Conservation (phyloP, 805 yeast species). For the Yamadazyma insecticola region DNA sequence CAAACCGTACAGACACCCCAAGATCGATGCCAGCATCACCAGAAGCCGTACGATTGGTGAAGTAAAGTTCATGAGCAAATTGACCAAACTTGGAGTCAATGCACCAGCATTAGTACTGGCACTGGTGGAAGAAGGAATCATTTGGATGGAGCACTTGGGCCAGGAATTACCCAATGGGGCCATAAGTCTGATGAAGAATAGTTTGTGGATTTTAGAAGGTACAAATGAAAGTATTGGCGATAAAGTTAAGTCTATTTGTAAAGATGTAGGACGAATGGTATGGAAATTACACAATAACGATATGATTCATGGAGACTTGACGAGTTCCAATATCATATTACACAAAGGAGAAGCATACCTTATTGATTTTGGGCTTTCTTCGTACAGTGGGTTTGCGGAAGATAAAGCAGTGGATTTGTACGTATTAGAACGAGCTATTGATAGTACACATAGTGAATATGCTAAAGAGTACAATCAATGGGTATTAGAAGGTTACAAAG, state of each 20-base stretch:
- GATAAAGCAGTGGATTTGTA: conserved; percentile 97
- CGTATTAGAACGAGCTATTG: conserved; percentile 86
- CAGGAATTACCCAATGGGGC: conserved; percentile 46
- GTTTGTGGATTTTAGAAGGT: conserved; percentile 58
- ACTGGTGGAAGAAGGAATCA: conserved; percentile 74
- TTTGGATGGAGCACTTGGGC: conserved; percentile 86
- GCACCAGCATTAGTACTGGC: conserved; percentile 73
- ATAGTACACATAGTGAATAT: conserved; percentile 82
- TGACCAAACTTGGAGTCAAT: conserved; percentile 49
- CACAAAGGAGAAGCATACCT: conserved; percentile 44
- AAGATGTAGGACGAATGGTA: conserved; percentile 59
- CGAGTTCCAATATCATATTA: conserved; percentile 80
- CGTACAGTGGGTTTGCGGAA: conserved; percentile 70
- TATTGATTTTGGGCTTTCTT: conserved; percentile 90
- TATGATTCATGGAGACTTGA: conserved; percentile 89
- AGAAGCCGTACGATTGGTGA: conserved; percentile 82
- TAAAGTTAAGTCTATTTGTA: conserved; percentile 42
- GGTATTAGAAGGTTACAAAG: conserved; percentile 69
- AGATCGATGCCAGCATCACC: conserved; percentile 70
- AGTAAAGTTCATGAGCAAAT: conserved; percentile 65
- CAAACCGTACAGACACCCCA: conserved; percentile 86
- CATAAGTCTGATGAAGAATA: conserved; percentile 65
- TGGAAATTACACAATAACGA: conserved; percentile 72
- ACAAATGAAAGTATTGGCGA: conserved; percentile 20
- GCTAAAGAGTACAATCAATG: conserved; percentile 61